phyloP scores from a whole-genome alignment of 176 grass and related monocot species.

The Oryza punctata region DNA sequence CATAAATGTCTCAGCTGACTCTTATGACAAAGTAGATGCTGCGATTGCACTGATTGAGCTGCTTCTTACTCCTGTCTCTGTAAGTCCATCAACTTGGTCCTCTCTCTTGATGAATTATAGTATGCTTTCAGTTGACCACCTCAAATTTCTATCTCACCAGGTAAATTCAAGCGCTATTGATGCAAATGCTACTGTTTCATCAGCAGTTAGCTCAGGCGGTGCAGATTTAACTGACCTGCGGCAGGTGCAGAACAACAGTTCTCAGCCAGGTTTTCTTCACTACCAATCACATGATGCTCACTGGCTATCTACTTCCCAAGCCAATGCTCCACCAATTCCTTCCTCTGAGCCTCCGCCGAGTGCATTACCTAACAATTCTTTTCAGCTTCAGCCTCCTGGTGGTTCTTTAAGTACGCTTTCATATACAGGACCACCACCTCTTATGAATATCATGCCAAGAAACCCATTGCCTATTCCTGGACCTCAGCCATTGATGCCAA shows the following conservation, averaged over 20 bases:
- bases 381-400: constrained; percentile 38
- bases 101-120: background rate
- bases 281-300: constrained; percentile 58
- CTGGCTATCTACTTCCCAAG: constrained; percentile 53
- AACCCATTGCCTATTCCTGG: constrained; percentile 39
- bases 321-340: constrained; percentile 40
- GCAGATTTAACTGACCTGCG: constrained; percentile 39
- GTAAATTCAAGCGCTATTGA: constrained; percentile 43
- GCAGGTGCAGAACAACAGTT: constrained; percentile 35
- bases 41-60: constrained; percentile 80
- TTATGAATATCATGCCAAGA: constrained; percentile 47
- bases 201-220: constrained; percentile 36
- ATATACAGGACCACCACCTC: constrained; percentile 56
- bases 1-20: constrained; percentile 75
- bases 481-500: constrained; percentile 43
- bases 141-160: constrained; percentile 34
- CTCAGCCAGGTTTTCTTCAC: constrained; percentile 49
- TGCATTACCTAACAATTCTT: constrained; percentile 47
- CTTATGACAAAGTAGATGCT: constrained; percentile 91
- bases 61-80: constrained; percentile 73
- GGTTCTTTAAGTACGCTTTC: constrained; percentile 42
- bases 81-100: constrained; percentile 45
- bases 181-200: constrained; percentile 37
- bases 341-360: constrained; percentile 29
- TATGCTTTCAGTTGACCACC: constrained; percentile 37